phyloP scores from a whole-genome alignment of 129 eudicot species.

The Smallanthus sonchifolius region DNA sequence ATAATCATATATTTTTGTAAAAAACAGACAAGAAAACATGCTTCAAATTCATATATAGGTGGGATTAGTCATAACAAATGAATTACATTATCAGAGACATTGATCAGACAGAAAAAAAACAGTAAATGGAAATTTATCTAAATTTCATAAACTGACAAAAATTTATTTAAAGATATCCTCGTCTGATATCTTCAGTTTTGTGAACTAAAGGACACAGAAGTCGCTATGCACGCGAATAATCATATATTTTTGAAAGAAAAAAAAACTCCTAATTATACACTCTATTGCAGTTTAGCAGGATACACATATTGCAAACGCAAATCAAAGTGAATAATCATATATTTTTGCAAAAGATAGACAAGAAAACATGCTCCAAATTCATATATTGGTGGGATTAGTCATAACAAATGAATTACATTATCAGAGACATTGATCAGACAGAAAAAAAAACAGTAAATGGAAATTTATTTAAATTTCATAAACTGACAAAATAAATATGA shows the following conservation, averaged over 20 bases:
- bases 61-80: neutral
- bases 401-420: neutral
- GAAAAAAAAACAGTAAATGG: too few species aligned
- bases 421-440: neutral
- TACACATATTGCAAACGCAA: neutral
- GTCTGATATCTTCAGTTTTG: too few species aligned
- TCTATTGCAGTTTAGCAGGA: neutral
- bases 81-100: neutral
- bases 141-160: neutral
- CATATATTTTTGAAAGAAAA: too few species aligned
- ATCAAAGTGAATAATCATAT: neutral
- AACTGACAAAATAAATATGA: neutral
- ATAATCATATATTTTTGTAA: neutral
- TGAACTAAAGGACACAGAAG: too few species aligned
- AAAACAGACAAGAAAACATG: neutral
- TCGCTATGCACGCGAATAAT: too few species aligned
- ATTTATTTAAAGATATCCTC: neutral
- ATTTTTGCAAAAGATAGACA: neutral
- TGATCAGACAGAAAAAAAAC: too few species aligned
- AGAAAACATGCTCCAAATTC: neutral
- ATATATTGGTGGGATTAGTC: neutral
- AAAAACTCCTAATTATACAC: too few species aligned
- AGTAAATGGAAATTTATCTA: too few species aligned
- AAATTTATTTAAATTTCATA: neutral
- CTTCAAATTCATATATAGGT: neutral